Evolutionary conservation across 2,329 filamentous ascomycete species (phyloP).

Genomic region (Fusarium coicis): DNA sequence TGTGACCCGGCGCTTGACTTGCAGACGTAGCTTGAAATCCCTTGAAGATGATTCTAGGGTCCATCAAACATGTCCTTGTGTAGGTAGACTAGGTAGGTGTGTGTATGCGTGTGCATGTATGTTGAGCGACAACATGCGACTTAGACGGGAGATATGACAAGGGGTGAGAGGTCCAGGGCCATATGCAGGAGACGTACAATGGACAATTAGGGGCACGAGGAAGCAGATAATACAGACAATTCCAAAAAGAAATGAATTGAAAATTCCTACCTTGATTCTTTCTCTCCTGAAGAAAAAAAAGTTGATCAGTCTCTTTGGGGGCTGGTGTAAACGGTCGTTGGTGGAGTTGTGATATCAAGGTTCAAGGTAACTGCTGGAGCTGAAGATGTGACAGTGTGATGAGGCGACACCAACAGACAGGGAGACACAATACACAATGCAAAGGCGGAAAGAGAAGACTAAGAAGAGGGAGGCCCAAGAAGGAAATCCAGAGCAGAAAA

Average conservation of each 20-base stretch:
- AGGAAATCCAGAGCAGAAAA: slow-evolving; percentile 40
- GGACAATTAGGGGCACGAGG: slow-evolving; percentile 6
- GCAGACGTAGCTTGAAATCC: slow-evolving; percentile 45
- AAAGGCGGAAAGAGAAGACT: slow-evolving; percentile 38
- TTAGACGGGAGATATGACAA: slow-evolving; percentile 16
- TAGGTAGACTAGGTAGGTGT: slow-evolving; percentile 1
- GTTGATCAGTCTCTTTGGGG: slow-evolving; percentile 23
- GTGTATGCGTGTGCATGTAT: slow-evolving; percentile 28
- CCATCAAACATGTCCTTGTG: slow-evolving; percentile 18
- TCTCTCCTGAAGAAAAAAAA: slow-evolving; percentile 8
- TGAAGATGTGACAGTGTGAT: slow-evolving; percentile 42
- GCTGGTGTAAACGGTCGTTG: slow-evolving; percentile 25
- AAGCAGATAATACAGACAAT: not conserved
- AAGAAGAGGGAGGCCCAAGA: slow-evolving; percentile 40
- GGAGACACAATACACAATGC: slow-evolving; percentile 22
- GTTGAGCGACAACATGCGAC: slow-evolving; percentile 35
- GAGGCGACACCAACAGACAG: slow-evolving; percentile 31
- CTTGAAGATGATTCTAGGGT: slow-evolving; percentile 38
- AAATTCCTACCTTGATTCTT: slow-evolving; percentile 14
- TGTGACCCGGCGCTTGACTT: slow-evolving; percentile 49
- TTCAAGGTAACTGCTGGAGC: slow-evolving; percentile 18
- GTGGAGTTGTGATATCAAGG: slow-evolving; percentile 36
- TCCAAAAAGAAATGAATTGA: slow-evolving; percentile 4
- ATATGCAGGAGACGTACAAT: slow-evolving; percentile 21
- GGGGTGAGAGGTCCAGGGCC: slow-evolving; percentile 8